A percentile compares a stretch with the other conserved stretches of the same genome.
Evolutionary conservation across 768 basidiomycete genomes (phyloP).

Genomic region (Austroboletus festivus): DNA sequence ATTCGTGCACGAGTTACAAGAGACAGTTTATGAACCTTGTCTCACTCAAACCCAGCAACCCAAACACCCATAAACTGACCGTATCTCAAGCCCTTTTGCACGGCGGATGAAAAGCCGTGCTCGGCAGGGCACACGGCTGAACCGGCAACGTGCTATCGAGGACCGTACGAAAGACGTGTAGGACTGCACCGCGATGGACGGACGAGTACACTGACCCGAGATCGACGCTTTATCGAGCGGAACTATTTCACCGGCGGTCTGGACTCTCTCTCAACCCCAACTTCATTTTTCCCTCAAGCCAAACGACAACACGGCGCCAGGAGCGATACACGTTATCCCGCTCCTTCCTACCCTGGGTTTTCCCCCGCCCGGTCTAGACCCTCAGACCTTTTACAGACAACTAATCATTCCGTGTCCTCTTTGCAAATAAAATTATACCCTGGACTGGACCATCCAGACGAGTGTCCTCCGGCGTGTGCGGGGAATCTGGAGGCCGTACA

Average conservation of each 20-base stretch:
- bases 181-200: neutral
- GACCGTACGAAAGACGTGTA: no score
- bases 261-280: constrained; percentile 14
- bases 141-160: no score
- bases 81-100: neutral
- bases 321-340: constrained; percentile 18
- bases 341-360: constrained; percentile 3
- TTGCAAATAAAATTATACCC: no score
- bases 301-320: constrained; percentile 23
- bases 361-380: constrained; percentile 17
- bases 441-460: no score
- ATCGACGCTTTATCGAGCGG: constrained; percentile 28
- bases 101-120: no score
- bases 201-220: constrained; percentile 17
- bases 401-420: no score
- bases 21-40: constrained; percentile 26
- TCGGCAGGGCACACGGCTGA: neutral
- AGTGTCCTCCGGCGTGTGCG: no score
- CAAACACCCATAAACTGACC: constrained; percentile 29
- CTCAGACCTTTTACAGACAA: neutral
- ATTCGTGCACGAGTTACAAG: constrained; percentile 17
- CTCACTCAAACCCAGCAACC: constrained; percentile 15
- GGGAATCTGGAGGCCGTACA: no score
- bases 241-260: constrained; percentile 22
- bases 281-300: constrained; percentile 8